Base-by-base conservation (phyloP, 2,329 filamentous ascomycete species). In the Cryphonectria naterciae region DNA sequence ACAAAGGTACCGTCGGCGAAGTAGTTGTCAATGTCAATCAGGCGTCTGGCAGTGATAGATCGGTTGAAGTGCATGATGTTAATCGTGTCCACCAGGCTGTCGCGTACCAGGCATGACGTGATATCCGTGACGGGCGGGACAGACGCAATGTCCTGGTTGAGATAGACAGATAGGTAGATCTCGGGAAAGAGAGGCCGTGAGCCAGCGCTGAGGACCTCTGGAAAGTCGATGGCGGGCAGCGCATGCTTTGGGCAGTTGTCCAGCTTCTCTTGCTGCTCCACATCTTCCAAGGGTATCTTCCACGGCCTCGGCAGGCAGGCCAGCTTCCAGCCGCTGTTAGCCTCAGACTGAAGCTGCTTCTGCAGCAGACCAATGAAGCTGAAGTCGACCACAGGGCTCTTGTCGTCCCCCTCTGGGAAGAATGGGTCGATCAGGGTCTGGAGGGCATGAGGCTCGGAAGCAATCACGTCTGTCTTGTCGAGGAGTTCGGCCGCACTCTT, bases 21-120 rank as follows among this genome's bases (percentile, higher is more conserved):
- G 82, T 96, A 99, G 81, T 93, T 97, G 80, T 99, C 96, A 49
- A 98, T 86, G 76, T 98, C 95, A 77, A 98, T 97, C 49, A 99
- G 84, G 76, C 94, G 96, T 70, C 94, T 93, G 54, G 96, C 95
- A 0, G 93, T 92, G 46, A 91, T 88, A 76, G 94, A 93, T 73
- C 96, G 91, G 81, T 98, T 99, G 84, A 94, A 97, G 82, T 98
- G 89, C 22, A 99, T 86, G 67, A 94, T 91, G 78, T 98, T 98
- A 81, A 99, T 96, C 0, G 95, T 98, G 79, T 99, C 96, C 54
- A 93, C 87, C 69, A 98, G 87, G 0, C 90, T 90, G 79, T 99
- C 96, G 64, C 96, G 90, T 70, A 99, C 87, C 54, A 99, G 83
- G 8, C 92, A 94, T 0, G 94, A 91, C 1, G 95, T 91, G 76